A percentile compares a stretch with the other conserved stretches of the same genome.
These are phyloP conservation scores for Russula vinacea DNA, from an alignment of 768 basidiomycete species.

Conservation along the genomic window DNA sequence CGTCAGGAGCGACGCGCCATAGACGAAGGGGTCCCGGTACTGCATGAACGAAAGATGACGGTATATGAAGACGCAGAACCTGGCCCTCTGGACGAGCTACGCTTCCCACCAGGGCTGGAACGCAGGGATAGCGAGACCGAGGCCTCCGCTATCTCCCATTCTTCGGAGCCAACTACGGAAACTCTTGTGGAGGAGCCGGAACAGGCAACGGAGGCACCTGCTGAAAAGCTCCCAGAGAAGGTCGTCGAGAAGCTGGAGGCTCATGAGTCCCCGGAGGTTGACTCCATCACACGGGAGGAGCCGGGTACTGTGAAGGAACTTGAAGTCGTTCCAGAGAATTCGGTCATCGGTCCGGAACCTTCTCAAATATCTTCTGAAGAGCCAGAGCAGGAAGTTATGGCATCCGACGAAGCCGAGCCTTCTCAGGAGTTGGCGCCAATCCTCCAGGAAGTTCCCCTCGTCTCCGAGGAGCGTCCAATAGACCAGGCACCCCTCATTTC, in stretches of 20 bases:
- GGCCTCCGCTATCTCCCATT: slow-evolving; percentile 7
- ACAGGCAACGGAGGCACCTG: background rate
- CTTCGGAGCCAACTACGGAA: slow-evolving; percentile 18
- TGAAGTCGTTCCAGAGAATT: slow-evolving; percentile 4
- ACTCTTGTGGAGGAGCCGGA: slow-evolving; percentile 22
- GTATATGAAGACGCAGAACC: slow-evolving; percentile 20
- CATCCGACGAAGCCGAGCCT: slow-evolving; percentile 6
- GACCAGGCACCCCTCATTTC: slow-evolving; percentile 5
- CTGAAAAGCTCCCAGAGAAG: background rate
- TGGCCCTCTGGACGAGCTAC: slow-evolving; percentile 19
- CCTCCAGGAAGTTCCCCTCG: slow-evolving; percentile 1
- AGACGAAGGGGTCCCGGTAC: slow-evolving; percentile 14
- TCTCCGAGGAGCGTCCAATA: slow-evolving; percentile 8
- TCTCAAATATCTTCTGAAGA: slow-evolving; percentile 13
- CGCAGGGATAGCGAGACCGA: slow-evolving; percentile 7
- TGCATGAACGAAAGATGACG: slow-evolving; percentile 22
- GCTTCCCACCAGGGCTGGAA: slow-evolving; percentile 24
- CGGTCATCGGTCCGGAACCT: slow-evolving; percentile 3
- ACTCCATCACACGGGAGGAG: slow-evolving; percentile 8
- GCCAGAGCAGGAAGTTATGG: slow-evolving; percentile 6
- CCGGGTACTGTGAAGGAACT: background rate
- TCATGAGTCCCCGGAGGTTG: slow-evolving; percentile 2
- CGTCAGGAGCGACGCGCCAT: slow-evolving; percentile 15
- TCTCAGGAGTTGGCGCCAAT: slow-evolving; percentile 6
- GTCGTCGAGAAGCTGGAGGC: slow-evolving; percentile 1